phyloP scores from a whole-genome alignment of 108 stramenopile species.

The Ochromonas danica region DNA sequence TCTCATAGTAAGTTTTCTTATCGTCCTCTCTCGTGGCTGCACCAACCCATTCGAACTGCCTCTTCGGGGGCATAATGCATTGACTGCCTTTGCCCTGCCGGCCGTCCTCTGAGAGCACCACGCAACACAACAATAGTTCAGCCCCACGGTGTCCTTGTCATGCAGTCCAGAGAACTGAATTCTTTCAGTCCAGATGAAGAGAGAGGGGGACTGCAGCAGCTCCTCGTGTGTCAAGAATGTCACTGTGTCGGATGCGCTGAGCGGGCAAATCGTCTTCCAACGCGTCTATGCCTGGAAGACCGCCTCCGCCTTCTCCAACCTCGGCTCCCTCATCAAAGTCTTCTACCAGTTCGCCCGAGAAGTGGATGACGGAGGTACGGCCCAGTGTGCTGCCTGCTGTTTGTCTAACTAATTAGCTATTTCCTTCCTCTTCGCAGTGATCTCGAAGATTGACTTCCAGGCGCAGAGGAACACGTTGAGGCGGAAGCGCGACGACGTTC shows the following conservation, averaged over 20 bases:
- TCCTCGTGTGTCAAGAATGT: slow-evolving; percentile 26
- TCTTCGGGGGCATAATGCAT: too few species aligned
- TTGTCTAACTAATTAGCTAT: not conserved
- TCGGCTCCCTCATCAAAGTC: not conserved
- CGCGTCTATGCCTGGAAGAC: slow-evolving; percentile 2
- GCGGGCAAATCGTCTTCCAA: not conserved
- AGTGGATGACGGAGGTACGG: slow-evolving; percentile 23
- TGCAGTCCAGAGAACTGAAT: too few species aligned
- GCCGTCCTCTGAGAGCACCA: too few species aligned
- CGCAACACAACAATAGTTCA: too few species aligned
- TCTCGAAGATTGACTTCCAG: not conserved
- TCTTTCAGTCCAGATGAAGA: too few species aligned
- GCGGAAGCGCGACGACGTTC: not conserved
- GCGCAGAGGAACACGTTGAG: not conserved
- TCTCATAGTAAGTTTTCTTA: too few species aligned
- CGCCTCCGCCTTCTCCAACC: not conserved
- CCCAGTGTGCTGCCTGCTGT: not conserved
- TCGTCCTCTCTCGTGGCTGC: too few species aligned
- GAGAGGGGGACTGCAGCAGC: too few species aligned
- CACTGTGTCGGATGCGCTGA: not conserved
- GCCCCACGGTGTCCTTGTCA: too few species aligned
- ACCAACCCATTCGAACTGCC: too few species aligned
- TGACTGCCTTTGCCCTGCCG: too few species aligned
- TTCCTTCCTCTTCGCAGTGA: too few species aligned
- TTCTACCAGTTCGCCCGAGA: slow-evolving; percentile 23